Evolutionary conservation across 306 rosid genomes (phyloP), one percentile per base, ranked within the genome.

Genomic region (Lupinus albus): DNA sequence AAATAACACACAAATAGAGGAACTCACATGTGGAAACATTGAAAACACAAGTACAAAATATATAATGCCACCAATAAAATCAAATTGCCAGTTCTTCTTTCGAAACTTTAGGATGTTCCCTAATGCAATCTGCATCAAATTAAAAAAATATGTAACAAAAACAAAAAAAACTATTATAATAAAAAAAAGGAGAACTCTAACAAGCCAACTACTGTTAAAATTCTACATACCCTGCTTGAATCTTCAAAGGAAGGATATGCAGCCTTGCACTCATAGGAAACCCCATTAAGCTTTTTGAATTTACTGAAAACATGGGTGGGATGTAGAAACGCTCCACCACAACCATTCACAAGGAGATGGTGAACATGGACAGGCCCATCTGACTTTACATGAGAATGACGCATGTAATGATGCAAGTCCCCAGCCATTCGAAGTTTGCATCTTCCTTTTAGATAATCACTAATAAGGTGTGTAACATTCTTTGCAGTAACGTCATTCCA

Each of bases 361-460:
- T 82, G 97, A 59, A 84, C 84, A 53, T 84, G 85, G 54, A 82
- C 83, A 70, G 92, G 87, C 11, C 84, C 96, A 14, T 88, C 92
- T 61, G 99, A 86, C 57, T 82, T 80, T 64, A 83, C 87, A 71
- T 72, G 79, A 41, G 99, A 90, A 86, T 94, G 99, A 36, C 99
- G 97, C 96, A 94, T 86, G 84, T 94, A 94, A 80, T 94, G 99
- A 82, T 94, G 99, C 89, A 94, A 84, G 81, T 94, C 99, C 72
- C 99, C 99, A 61, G 99, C 96, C 78, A 94, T 83, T 59, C 97
- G 87, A 72, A 90, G 96, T 80, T 86, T 94, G 74, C 99, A 94
- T 71, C 97, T 85, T 82, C 96, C 99, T 79, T 72, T 94, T 67
- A 90, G 69, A 88, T 86, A 83, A 86, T 90, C 96, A 65, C 82